Conservation (phyloP, 768 basidiomycete genomes). For the Amanita muscaria region DNA sequence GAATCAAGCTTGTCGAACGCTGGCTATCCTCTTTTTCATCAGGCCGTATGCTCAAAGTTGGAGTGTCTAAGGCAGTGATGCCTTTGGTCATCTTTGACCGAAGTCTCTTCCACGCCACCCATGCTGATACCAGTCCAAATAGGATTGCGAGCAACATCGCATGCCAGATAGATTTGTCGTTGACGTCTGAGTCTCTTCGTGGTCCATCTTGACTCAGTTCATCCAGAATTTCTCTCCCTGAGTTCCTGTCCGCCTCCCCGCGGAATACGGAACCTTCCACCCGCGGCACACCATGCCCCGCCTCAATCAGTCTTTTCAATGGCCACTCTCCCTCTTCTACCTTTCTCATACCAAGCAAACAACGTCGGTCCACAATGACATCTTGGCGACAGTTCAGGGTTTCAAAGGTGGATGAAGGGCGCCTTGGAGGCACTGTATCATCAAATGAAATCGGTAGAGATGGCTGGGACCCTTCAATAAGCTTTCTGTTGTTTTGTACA, state of each 20-base stretch:
- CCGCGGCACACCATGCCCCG: background rate
- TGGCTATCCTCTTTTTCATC: no score
- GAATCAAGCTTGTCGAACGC: background rate
- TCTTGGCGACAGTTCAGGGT: slow-evolving; percentile 2
- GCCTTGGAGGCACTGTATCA: background rate
- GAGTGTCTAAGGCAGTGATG: slow-evolving; percentile 1
- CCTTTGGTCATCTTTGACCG: slow-evolving; percentile 4
- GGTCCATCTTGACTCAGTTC: slow-evolving; percentile 7
- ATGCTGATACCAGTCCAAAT: slow-evolving; percentile 13
- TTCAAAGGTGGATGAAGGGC: background rate
- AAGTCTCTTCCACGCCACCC: slow-evolving; percentile 10
- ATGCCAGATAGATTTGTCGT: slow-evolving; percentile 8
- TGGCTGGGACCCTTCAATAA: slow-evolving; percentile 17
- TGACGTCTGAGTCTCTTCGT: background rate
- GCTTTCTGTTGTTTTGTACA: slow-evolving; percentile 10
- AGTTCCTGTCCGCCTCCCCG: slow-evolving; percentile 2
- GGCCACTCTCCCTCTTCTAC: slow-evolving; percentile 7
- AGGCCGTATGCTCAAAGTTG: background rate
- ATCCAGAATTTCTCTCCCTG: slow-evolving; percentile 6
- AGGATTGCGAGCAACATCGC: slow-evolving; percentile 6
- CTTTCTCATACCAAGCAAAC: slow-evolving; percentile 8
- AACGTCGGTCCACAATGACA: slow-evolving; percentile 5
- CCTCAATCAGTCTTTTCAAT: slow-evolving; percentile 11
- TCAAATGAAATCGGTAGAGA: background rate
- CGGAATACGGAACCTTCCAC: background rate